phyloP scores from a whole-genome alignment of 169 alveolate genomes.

The Theileria orientalis region DNA sequence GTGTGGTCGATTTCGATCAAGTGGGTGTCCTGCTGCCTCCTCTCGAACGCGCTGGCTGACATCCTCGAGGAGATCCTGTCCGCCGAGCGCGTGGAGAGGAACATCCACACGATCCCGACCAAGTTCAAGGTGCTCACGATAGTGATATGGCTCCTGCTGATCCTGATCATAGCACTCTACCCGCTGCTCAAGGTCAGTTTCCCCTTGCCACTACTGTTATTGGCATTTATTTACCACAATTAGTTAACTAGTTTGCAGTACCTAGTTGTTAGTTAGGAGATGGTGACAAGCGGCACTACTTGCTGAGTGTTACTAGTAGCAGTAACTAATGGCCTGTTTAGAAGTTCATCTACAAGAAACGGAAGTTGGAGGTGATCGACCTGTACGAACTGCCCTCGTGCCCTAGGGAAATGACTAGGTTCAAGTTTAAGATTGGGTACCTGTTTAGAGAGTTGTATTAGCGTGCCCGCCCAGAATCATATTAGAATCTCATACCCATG shows the following conservation, averaged over 20 bases:
- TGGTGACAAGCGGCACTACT: no score
- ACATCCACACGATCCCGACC: conserved; percentile 39
- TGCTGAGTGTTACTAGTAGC: no score
- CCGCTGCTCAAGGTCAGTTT: conserved; percentile 10
- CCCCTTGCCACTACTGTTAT: not conserved
- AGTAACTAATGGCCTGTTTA: no score
- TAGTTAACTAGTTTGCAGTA: not conserved
- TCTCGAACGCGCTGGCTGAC: conserved; percentile 72
- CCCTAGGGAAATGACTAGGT: no score
- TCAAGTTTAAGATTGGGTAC: no score
- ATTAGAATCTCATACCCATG: no score
- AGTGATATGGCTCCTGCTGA: conserved; percentile 21
- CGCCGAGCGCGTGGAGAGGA: conserved; percentile 31
- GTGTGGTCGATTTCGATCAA: conserved; percentile 76
- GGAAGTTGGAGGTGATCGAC: no score
- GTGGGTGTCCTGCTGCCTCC: conserved; percentile 69
- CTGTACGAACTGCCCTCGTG: not conserved
- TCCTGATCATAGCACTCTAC: not conserved
- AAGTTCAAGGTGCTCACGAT: conserved; percentile 33
- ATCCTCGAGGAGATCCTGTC: conserved; percentile 69
- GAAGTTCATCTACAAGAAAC: no score
- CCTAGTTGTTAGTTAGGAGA: no score
- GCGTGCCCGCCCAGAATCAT: no score
- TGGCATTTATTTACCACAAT: not conserved
- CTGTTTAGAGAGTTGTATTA: no score